phyloP scores from a whole-genome alignment of 306 rosid genomes.

The Corylus americana region DNA sequence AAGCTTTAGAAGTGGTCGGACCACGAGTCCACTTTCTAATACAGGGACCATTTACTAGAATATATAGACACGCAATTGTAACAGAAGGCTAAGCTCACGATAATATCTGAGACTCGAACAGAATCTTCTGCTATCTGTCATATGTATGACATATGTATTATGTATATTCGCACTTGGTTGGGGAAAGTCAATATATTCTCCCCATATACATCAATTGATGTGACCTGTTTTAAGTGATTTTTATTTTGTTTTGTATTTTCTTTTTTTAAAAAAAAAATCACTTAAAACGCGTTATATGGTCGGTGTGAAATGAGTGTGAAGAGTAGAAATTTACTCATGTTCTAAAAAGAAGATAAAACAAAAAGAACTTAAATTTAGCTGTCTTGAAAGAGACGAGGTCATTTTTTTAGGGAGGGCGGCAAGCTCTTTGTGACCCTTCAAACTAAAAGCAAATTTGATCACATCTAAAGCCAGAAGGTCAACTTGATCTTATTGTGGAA shows the following conservation, averaged over 20 bases:
- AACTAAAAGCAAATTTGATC: neutral
- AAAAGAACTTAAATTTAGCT: neutral
- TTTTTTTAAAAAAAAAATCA: too few species aligned
- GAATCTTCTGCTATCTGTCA: constrained; percentile 2
- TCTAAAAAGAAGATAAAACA: neutral
- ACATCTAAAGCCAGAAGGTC: constrained; percentile 16
- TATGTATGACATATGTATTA: neutral
- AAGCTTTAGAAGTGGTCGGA: constrained; percentile 25
- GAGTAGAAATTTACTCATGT: too few species aligned
- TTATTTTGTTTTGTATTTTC: too few species aligned
- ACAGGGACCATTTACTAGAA: constrained; percentile 12
- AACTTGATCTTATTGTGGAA: constrained; percentile 4
- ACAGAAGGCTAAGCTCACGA: neutral
- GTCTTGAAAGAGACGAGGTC: neutral
- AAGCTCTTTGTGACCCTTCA: neutral
- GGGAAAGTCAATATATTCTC: too few species aligned
- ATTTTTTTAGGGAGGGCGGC: neutral
- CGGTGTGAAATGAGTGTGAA: too few species aligned
- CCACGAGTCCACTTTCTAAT: constrained; percentile 42
- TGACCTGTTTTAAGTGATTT: too few species aligned
- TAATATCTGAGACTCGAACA: neutral
- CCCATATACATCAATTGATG: too few species aligned
- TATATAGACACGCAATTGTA: neutral
- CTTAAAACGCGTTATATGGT: too few species aligned
- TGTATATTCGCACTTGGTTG: neutral